Conservation (phyloP, 495 filamentous ascomycete species). For the Annulohypoxylon nitens region DNA sequence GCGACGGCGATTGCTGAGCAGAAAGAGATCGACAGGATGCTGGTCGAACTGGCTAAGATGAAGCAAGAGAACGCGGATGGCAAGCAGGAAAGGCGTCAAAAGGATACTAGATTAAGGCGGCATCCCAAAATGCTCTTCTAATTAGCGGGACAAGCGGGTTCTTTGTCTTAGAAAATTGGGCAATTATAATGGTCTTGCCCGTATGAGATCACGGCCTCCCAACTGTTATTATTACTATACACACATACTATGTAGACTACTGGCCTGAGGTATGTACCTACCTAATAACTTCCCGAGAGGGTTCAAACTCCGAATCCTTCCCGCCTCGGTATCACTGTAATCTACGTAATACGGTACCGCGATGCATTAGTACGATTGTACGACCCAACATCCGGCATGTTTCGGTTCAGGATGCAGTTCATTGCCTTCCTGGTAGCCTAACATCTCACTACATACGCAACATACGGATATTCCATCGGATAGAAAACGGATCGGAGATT, state of each 20-base stretch:
- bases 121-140: slow-evolving; percentile 49
- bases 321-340: slow-evolving; percentile 10
- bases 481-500: neutral
- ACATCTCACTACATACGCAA: neutral
- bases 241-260: slow-evolving; percentile 43
- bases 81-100: slow-evolving; percentile 30
- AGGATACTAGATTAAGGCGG: slow-evolving; percentile 41
- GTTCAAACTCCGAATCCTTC: slow-evolving; percentile 17
- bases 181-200: slow-evolving; percentile 31
- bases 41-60: slow-evolving; percentile 49
- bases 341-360: neutral
- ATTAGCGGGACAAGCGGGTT: slow-evolving; percentile 37
- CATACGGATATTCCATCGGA: neutral
- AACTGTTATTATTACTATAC: slow-evolving; percentile 33
- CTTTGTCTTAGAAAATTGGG: slow-evolving; percentile 35
- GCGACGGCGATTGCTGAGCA: slow-evolving; percentile 38
- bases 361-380: slow-evolving; percentile 23
- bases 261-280: slow-evolving; percentile 32
- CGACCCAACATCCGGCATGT: neutral
- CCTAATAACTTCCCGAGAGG: slow-evolving; percentile 23
- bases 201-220: slow-evolving; percentile 44
- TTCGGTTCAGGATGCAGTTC: neutral
- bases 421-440: slow-evolving; percentile 6
- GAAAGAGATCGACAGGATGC: slow-evolving; percentile 47
- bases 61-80: slow-evolving; percentile 33